Base-by-base conservation (phyloP, 2,329 filamentous ascomycete genomes). In the Trichoderma citrinoviride region DNA sequence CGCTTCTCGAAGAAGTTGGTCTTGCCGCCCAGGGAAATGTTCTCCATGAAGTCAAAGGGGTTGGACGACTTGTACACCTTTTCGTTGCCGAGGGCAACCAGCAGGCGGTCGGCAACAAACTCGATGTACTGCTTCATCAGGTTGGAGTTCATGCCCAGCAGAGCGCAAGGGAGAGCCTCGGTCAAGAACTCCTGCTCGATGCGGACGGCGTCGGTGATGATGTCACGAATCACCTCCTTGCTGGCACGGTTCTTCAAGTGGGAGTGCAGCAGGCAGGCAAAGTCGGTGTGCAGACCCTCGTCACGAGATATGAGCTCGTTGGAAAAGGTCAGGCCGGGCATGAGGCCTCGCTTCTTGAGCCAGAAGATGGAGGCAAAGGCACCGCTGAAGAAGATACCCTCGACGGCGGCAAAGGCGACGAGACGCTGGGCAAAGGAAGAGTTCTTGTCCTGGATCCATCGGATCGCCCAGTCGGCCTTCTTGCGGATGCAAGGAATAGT, bases 1-100 rank as follows among this genome's bases (percentile, higher is more conserved):
- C 95, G 92, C 91, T 99, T 99, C 90, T 99, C 95, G 78, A 99
- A 99, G 87, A 99, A 99, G 88, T 99, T 99, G 78, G 95, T 99
- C 91, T 99, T 99, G 80, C 95, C 95, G 60, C 93, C 92, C 12
- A 99, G 87, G 23, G 95, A 98, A 80, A 99, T 99, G 82, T 97
- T 97, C 86, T 99, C 95, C 95, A 99, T 99, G 81, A 99, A 99
- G 85, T 99, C 95, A 78, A 99, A 99, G 77, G 95, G 95, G 83
- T 99, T 99, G 78, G 89, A 87, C 27, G 90, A 84, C 76, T 95
- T 91, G 87, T 96, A 99, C 73, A 91, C 85, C 85, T 97, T 98
- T 73, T 91, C 86, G 80, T 97, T 97, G 74, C 95, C 95, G 53
- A 99, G 90, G 37, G 95, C 89, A 66, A 98, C 83, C 41, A 99